Conservation (phyloP, 2,329 filamentous ascomycete species). For the Colletotrichum cordylinicola region DNA sequence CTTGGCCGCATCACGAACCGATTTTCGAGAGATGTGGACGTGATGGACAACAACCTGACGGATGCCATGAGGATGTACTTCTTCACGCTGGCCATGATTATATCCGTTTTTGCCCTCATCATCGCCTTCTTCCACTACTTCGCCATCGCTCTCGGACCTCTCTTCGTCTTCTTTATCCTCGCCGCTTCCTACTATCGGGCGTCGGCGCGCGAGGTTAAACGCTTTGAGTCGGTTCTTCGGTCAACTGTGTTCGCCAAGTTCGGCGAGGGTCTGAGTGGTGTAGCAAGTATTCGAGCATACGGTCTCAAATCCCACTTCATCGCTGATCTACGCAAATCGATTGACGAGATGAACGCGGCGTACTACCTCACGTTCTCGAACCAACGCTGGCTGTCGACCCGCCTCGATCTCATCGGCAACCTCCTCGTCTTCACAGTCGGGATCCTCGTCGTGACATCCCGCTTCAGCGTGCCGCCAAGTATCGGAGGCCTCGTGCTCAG, state of each 20-base stretch:
- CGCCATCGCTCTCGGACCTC: conserved; percentile 62
- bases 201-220: conserved; percentile 92
- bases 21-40: conserved; percentile 93
- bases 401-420: conserved; percentile 85
- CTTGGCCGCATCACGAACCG: conserved; percentile 95
- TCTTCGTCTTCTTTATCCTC: conserved; percentile 80
- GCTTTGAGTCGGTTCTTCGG: conserved; percentile 88
- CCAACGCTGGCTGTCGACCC: conserved; percentile 88
- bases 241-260: conserved; percentile 92
- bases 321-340: conserved; percentile 69
- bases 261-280: conserved; percentile 83
- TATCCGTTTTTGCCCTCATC: conserved; percentile 85
- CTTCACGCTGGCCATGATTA: conserved; percentile 81
- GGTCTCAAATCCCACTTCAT: conserved; percentile 81
- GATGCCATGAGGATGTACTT: conserved; percentile 95
- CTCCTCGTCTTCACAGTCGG: conserved; percentile 85
- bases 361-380: conserved; percentile 97
- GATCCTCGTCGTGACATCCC: conserved; percentile 89
- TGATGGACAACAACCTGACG: conserved; percentile 92
- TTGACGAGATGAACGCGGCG: conserved; percentile 92
- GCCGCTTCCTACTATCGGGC: conserved; percentile 88
- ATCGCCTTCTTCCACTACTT: conserved; percentile 97
- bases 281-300: conserved; percentile 88
- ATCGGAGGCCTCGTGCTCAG: conserved; percentile 88
- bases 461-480: conserved; percentile 84